Base-by-base conservation (phyloP, 2,329 filamentous ascomycete species). In the Aurifilum marmelostoma region DNA sequence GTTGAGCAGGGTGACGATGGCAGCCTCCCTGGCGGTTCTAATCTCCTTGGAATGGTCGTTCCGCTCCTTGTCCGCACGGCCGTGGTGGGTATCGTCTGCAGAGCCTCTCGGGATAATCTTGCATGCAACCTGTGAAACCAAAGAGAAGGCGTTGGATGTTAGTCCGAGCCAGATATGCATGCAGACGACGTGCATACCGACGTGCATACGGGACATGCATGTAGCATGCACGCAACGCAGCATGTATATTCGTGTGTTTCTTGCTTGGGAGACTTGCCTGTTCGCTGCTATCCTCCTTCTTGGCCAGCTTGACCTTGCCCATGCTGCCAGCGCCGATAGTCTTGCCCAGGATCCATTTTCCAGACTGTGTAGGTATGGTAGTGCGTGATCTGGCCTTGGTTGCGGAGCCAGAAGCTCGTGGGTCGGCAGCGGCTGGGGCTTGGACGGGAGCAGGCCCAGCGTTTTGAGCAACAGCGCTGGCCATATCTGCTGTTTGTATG, bases 241-340 rank as follows among this genome's bases (percentile, higher is more conserved):
- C 21, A 34, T 32, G 50, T 29, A 5, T 7, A 24, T 67, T 47
- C 34, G 34, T n/a, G n/a, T 34, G 34, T 34, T n/a, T 34, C n/a
- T n/a, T n/a, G n/a, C n/a, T n/a, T 41, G 52, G 65, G 43, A 81
- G 43, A 81, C 85, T 75, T 82, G 94, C 93, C 89, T 97, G 92
- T 83, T 98, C 96, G 74, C 91, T 92, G 27, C 92, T 92, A 75
- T 97, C 94, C 74, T 91, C 87, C 80, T 97, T 97, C 75, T 92
- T 92, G 32, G 96, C 96, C 73, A 99, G 84, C 83, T 98, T 98
- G 72, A 99, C 96, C 80, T 98, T 98, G 73, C 96, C 96, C 96
- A 99, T 99, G 80, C 95, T 98, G 64, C 96, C 96, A 66, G 94
- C 94, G 70, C 96, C 96, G 75, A 99, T 96, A 3, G 96, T 98